phyloP scores from a whole-genome alignment of 345 rosid genomes.

The Murraya koenigii region DNA sequence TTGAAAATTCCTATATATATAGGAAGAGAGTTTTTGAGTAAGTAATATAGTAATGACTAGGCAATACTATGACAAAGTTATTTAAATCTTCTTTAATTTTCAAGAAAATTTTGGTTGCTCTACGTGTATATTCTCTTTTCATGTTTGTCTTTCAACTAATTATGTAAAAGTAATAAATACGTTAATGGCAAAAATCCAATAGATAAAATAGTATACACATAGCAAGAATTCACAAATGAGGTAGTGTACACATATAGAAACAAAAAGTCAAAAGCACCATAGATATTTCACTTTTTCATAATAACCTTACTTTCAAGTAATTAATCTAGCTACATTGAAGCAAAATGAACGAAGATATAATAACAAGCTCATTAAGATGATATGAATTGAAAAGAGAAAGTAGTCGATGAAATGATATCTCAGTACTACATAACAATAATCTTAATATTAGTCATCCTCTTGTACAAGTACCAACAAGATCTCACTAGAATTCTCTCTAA shows the following conservation, averaged over 20 bases:
- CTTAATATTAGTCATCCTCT: conserved; percentile 11
- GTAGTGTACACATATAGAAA: neutral
- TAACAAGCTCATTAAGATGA: neutral
- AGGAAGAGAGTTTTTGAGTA: no score
- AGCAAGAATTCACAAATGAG: neutral
- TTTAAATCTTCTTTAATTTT: no score
- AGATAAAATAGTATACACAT: no score
- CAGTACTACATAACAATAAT: neutral
- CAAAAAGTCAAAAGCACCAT: no score
- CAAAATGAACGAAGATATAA: neutral
- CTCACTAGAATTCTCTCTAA: conserved; percentile 37
- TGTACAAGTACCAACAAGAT: conserved; percentile 47
- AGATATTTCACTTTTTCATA: neutral
- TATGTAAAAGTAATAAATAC: neutral
- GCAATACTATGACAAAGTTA: no score
- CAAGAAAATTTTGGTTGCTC: no score
- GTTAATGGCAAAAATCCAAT: no score
- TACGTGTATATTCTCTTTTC: no score
- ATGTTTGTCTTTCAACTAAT: no score
- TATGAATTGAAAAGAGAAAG: neutral
- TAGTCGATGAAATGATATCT: neutral
- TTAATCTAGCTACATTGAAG: neutral
- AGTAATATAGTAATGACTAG: no score
- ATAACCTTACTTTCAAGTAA: neutral
- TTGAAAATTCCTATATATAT: no score